These are phyloP conservation scores for Oryza longistaminata DNA, from an alignment of 176 grass and related monocot genomes.

Conservation along the genomic window DNA sequence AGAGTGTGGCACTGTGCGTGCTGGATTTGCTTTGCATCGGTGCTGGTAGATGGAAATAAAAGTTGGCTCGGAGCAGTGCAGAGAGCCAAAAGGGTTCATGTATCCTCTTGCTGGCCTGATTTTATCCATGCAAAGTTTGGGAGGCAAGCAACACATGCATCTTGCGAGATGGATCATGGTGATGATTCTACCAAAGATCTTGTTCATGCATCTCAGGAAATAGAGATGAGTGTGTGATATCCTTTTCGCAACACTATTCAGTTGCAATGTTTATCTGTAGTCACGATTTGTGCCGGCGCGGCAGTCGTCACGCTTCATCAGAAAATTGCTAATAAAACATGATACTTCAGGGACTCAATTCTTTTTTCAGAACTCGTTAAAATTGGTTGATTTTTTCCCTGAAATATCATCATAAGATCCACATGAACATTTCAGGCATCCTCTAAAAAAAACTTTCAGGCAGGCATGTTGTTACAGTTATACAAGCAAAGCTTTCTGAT, in stretches of 20 bases:
- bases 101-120: background rate
- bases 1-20: background rate
- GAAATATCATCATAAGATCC: background rate
- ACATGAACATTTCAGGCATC: background rate
- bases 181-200: background rate
- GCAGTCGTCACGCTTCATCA: background rate
- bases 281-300: background rate
- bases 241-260: constrained; percentile 26
- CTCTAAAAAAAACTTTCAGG: too few relatives aligned
- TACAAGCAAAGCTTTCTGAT: background rate
- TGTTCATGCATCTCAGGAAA: constrained; percentile 17
- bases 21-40: background rate
- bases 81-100: background rate
- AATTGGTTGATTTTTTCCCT: background rate
- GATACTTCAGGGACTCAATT: background rate
- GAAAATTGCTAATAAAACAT: background rate
- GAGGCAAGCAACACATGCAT: background rate
- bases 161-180: constrained; percentile 4
- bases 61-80: background rate
- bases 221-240: background rate
- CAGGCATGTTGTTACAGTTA: background rate
- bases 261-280: background rate
- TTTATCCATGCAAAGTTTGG: constrained; percentile 3
- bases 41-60: constrained; percentile 19
- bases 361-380: background rate